Evolutionary conservation across 139 green algal species (phyloP), one percentile per base, ranked within the genome.

Genomic region (Ulvella scutata): DNA sequence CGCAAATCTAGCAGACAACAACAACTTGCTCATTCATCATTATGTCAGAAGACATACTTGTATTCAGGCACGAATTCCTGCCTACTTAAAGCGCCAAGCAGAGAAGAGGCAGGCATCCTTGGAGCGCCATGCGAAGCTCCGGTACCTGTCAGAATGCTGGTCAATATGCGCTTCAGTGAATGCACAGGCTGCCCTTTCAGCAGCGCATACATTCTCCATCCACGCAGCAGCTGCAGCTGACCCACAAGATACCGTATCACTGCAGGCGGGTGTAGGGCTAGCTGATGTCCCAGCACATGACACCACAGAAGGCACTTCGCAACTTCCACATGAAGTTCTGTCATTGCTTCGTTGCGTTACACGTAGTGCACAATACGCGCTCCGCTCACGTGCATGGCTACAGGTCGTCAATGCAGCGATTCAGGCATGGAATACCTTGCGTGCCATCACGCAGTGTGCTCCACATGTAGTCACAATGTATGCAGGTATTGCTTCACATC

Each of bases 361-460:
- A 0, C 78, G 79, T 0, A 76, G 76, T 3, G 74, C 75, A 2
- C 74, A 82, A 36, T 77, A 85, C 4, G 78, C 81, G 21, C 36
- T 43, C 0, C 82, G 81, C 21, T 76, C 73, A 31, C 67, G 72
- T 1, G 76, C 74, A 4, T 88, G 84, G 82, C 62, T 78, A 23
- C 72, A 88, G 75, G 37, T 82, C 6, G 61, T 82, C 35, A 84
- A 82, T 72, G 61, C 75, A 36, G 60, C 35, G 10, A 72, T 72
- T n/a, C 82, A 85, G 59, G 38, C 81, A 3, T 85, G 80, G 79
- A 86, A 85, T 43, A 40, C 61, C 37, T 73, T 51, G 7, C 76
- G 79, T 3, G 62, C 20, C 39, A 61, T 85, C n/a, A n/a, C n/a
- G n/a, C n/a, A n/a, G n/a, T n/a, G n/a, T n/a, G n/a, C n/a, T n/a